These are phyloP conservation scores for Porcisia hertigi DNA, from an alignment of 208 protist species.

Conservation along the genomic window DNA sequence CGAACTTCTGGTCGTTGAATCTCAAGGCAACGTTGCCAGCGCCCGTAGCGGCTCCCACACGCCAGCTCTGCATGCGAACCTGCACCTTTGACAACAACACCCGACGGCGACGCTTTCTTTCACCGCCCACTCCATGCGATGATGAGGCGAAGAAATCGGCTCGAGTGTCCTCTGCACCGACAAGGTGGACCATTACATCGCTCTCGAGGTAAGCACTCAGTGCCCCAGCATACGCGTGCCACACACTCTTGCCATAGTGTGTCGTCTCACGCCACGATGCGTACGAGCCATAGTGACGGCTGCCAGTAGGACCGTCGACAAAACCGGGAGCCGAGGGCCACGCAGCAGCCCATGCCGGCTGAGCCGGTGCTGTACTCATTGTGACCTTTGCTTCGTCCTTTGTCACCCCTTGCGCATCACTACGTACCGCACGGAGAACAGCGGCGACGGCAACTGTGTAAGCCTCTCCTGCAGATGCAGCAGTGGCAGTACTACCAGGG, in stretches of 20 bases:
- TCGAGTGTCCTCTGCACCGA: not conserved
- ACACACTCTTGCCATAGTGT: slow-evolving; percentile 57
- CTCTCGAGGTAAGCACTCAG: slow-evolving; percentile 31
- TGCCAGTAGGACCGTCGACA: not conserved
- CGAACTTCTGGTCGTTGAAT: not conserved
- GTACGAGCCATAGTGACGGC: slow-evolving; percentile 16
- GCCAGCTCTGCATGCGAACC: slow-evolving; percentile 1
- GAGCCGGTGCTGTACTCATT: not conserved
- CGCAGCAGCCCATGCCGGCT: not conserved
- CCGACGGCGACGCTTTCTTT: not conserved
- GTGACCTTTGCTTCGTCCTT: not conserved
- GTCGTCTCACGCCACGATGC: slow-evolving; percentile 36
- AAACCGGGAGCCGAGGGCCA: not conserved
- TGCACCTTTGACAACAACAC: slow-evolving; percentile 16
- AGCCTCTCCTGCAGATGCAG: slow-evolving; percentile 10
- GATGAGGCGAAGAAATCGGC: not conserved
- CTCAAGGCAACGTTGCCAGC: not conserved
- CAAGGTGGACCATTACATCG: slow-evolving; percentile 27
- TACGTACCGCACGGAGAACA: slow-evolving; percentile 7
- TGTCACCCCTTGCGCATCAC: not conserved
- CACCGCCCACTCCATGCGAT: slow-evolving; percentile 3
- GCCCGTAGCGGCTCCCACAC: not conserved
- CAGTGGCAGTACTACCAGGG: slow-evolving; percentile 7
- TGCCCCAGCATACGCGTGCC: slow-evolving; percentile 60
- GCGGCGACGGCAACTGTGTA: slow-evolving; percentile 13